A percentile compares a stretch with the other conserved stretches of the same genome.
Conservation (phyloP, 2,329 filamentous ascomycete species). For the Calonectria pteridis region DNA sequence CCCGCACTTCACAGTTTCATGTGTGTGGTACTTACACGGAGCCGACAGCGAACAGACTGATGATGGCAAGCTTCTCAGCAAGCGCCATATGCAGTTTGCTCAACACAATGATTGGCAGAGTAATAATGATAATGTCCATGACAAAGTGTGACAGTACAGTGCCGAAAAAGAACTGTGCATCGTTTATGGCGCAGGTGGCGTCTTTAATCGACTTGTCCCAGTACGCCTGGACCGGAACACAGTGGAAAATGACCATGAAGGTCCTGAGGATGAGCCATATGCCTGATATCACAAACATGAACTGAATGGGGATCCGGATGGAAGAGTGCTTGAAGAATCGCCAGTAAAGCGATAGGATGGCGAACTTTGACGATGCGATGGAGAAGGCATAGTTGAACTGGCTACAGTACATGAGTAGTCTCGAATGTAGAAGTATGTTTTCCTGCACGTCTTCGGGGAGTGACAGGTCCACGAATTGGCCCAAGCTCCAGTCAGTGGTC, state of each 20-base stretch:
- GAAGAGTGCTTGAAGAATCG: constrained; percentile 43
- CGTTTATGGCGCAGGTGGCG: constrained; percentile 45
- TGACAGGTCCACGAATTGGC: constrained; percentile 28
- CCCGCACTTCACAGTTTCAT: not conserved
- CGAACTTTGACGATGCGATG: constrained; percentile 44
- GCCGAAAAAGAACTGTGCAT: constrained; percentile 48
- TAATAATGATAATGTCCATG: constrained; percentile 47
- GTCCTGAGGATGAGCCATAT: constrained; percentile 47
- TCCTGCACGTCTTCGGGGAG: constrained; percentile 8
- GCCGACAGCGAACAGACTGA: constrained; percentile 44
- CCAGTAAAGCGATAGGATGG: constrained; percentile 48
- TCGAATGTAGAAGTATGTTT: constrained; percentile 10
- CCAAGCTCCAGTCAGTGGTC: constrained; percentile 32
- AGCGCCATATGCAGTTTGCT: constrained; percentile 39
- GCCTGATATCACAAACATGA: constrained; percentile 33
- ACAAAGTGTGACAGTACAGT: constrained; percentile 47
- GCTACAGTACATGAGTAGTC: constrained; percentile 34
- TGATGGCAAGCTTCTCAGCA: constrained; percentile 41
- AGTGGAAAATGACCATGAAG: constrained; percentile 51
- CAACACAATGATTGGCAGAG: constrained; percentile 46
- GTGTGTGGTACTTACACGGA: constrained; percentile 34
- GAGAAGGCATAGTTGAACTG: constrained; percentile 42
- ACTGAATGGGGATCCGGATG: constrained; percentile 44
- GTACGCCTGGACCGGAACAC: constrained; percentile 48
- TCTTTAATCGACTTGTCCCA: constrained; percentile 46